Evolutionary conservation across 1,284 basidiomycete species (phyloP), one percentile per base, ranked within the genome.

Genomic region (Microbotryomycetes sp.): DNA sequence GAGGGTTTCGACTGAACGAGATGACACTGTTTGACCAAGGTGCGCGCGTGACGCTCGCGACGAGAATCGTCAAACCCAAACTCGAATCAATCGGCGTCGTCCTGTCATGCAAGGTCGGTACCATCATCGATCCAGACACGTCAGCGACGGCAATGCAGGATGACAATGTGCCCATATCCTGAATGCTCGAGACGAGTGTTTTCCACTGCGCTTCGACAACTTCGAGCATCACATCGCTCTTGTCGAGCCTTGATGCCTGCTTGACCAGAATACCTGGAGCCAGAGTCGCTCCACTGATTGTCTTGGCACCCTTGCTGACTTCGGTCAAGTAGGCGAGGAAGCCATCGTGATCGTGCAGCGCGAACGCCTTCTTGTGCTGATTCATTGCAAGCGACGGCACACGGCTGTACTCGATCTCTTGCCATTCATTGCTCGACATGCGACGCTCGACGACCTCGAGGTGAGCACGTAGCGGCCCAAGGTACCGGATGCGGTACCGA

Each of bases 81-180:
- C 85, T 80, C 13, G 83, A 82, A 48, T 79, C 73, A 56, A 88
- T 85, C 0, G 86, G 85, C 3, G 67, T 50, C n/a, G 63, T 55
- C 31, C 21, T 21, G 3, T 15, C n/a, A 1, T 6, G 48, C 46
- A 51, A 13, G 23, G 11, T 23, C 9, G 72, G 50, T 4, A 45
- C 47, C 0, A 83, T 83, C 86, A 87, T 87, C 1, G 84, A 85
- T 0, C 84, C 85, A 0, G 84, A 86, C 15, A 87, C 85, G 68
- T 88, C 86, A 70, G 84, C 86, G 13, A 87, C 71, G 0, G 85
- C 85, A n/a, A 88, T 73, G 7, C 80, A 78, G 65, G 82, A 85
- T 0, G 84, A 79, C 45, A 88, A 68, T 11, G 75, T 72, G 0
- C 84, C 84, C 0, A 80, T 76, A 45, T 81, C 81, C 15, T 77